phyloP scores from a whole-genome alignment of 441 rosid genomes.

The Lepidium campestre region DNA sequence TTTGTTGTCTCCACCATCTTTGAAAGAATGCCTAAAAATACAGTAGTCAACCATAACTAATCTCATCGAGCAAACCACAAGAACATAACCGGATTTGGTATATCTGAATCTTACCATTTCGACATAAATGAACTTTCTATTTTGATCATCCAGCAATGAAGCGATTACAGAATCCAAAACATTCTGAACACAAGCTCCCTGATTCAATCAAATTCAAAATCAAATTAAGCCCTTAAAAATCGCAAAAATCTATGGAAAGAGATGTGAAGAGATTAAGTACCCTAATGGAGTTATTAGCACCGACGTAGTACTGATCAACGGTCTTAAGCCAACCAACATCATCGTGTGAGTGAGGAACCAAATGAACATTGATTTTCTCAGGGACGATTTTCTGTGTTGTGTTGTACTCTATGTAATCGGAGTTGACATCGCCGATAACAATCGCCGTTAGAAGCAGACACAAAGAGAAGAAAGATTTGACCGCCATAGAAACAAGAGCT shows the following conservation, averaged over 20 bases:
- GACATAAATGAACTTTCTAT: conserved; percentile 69
- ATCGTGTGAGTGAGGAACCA: conserved; percentile 74
- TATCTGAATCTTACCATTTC: conserved; percentile 40
- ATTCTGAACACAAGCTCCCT: conserved; percentile 89
- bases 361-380: conserved; percentile 60
- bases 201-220: conserved; percentile 17
- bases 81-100: background rate
- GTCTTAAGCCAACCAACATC: conserved; percentile 81
- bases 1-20: conserved; percentile 83
- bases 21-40: conserved; percentile 52
- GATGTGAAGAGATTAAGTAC: conserved; percentile 23
- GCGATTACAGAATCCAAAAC: conserved; percentile 73
- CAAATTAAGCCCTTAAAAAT: background rate
- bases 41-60: background rate
- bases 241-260: background rate
- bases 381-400: conserved; percentile 43
- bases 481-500: conserved; percentile 20
- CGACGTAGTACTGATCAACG: conserved; percentile 70
- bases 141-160: conserved; percentile 61
- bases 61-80: background rate
- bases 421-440: conserved; percentile 20
- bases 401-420: conserved; percentile 50
- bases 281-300: conserved; percentile 73
- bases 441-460: conserved; percentile 9
- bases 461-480: background rate